Evolutionary conservation across 2,329 filamentous ascomycete genomes (phyloP).

Genomic region (Apiospora marii): DNA sequence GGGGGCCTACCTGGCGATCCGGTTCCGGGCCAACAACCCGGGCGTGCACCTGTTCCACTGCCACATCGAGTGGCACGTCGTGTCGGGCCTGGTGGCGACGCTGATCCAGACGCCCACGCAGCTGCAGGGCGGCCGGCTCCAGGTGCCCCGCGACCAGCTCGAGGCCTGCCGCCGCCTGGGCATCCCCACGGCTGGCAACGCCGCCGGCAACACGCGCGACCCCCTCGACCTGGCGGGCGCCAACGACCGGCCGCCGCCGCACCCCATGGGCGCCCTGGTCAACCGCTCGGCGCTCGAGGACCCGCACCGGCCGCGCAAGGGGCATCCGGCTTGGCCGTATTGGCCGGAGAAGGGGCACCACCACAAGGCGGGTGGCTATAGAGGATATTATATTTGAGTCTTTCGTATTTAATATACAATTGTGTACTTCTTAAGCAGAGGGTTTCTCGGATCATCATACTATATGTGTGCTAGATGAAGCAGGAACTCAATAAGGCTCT

Average conservation of each 20-base stretch:
- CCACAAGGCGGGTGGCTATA: background rate
- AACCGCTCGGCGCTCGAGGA: background rate
- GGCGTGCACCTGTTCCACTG: conserved; percentile 77
- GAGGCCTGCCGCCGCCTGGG: conserved; percentile 63
- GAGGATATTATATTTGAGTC: background rate
- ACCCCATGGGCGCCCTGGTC: conserved; percentile 55
- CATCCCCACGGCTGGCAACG: conserved; percentile 70
- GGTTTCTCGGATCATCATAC: too few species aligned
- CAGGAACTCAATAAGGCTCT: too few species aligned
- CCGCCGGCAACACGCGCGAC: conserved; percentile 73
- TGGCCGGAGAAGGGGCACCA: conserved; percentile 1
- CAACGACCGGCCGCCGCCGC: conserved; percentile 58
- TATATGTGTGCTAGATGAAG: too few species aligned
- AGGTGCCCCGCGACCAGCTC: conserved; percentile 67
- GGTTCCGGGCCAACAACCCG: conserved; percentile 49
- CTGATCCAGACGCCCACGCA: conserved; percentile 69
- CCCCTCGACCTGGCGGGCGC: conserved; percentile 69
- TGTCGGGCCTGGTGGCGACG: conserved; percentile 69
- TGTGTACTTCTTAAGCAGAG: too few species aligned
- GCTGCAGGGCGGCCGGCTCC: conserved; percentile 66
- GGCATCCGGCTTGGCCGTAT: background rate
- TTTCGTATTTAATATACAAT: too few species aligned
- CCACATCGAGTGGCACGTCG: conserved; percentile 81
- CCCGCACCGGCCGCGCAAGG: background rate
- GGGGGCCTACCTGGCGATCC: conserved; percentile 28